These are phyloP conservation scores for Phlyctochytrium planicorne DNA, from an alignment of 192 early-diverging fungal species.

Conservation along the genomic window DNA sequence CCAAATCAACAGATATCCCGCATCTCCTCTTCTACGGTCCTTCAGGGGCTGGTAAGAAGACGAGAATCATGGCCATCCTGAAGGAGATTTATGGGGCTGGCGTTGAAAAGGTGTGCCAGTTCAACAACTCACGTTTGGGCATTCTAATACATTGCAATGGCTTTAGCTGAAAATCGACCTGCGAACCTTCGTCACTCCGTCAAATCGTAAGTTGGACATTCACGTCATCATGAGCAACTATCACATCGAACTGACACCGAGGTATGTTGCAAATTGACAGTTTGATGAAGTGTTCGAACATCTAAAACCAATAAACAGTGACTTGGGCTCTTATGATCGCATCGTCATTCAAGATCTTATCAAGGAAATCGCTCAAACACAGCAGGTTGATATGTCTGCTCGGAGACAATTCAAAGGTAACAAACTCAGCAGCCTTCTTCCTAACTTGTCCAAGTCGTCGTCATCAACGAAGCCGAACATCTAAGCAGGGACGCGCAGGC, in stretches of 20 bases:
- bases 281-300: background rate
- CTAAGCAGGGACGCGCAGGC: constrained; percentile 91
- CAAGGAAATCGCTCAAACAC: constrained; percentile 96
- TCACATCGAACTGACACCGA: constrained; percentile 96
- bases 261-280: constrained; percentile 41
- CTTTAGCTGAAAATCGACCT: constrained; percentile 87
- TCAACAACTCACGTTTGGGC: background rate
- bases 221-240: constrained; percentile 90
- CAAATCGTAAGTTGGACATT: constrained; percentile 81
- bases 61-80: constrained; percentile 82
- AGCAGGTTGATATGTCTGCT: constrained; percentile 79
- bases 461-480: constrained; percentile 91
- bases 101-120: constrained; percentile 77
- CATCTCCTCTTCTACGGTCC: constrained; percentile 96
- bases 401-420: constrained; percentile 85
- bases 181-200: constrained; percentile 80
- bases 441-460: constrained; percentile 62
- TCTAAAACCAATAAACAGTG: constrained; percentile 49
- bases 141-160: constrained; percentile 16
- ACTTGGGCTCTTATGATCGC: constrained; percentile 94
- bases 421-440: background rate
- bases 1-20: constrained; percentile 80
- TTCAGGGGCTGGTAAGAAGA: constrained; percentile 95
- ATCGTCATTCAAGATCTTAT: constrained; percentile 92
- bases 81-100: constrained; percentile 86